These are phyloP conservation scores for Cladosporium sp. DNA, from an alignment of 2,329 filamentous ascomycete genomes.

Conservation along the genomic window DNA sequence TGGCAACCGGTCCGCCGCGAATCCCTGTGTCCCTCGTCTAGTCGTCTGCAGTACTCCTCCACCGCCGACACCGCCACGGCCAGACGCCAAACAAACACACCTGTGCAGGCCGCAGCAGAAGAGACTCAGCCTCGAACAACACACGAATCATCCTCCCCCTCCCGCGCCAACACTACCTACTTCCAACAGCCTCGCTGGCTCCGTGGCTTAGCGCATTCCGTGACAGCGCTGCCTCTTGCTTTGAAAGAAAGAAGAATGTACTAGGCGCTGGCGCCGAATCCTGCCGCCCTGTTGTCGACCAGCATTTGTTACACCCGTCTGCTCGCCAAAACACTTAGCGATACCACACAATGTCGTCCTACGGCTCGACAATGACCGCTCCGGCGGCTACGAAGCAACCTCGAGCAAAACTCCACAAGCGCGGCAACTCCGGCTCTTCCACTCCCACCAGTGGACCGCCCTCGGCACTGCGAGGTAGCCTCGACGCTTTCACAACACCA, in stretches of 20 bases:
- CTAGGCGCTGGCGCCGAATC: constrained; percentile 8
- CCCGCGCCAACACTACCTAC: neutral
- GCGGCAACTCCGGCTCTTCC: constrained; percentile 23
- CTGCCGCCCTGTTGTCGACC: neutral
- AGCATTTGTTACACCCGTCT: no score
- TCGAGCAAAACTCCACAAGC: constrained; percentile 26
- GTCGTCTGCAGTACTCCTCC: neutral
- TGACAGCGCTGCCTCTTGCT: neutral
- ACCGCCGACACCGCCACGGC: neutral
- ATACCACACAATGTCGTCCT: constrained; percentile 4
- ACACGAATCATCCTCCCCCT: neutral
- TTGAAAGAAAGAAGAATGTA: neutral
- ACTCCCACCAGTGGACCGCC: constrained; percentile 17
- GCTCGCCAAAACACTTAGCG: no score
- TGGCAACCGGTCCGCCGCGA: constrained; percentile 2
- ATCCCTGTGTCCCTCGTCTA: neutral
- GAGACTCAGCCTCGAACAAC: constrained; percentile 6
- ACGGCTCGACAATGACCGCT: constrained; percentile 1
- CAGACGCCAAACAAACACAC: neutral
- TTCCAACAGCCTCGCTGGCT: constrained; percentile 1
- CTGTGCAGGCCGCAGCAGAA: neutral
- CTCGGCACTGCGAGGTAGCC: constrained; percentile 17
- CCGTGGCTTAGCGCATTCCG: neutral
- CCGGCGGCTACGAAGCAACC: neutral
- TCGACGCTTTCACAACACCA: constrained; percentile 24